These are phyloP conservation scores for Kwoniella botswanensis DNA, from an alignment of 768 basidiomycete genomes.

Conservation along the genomic window DNA sequence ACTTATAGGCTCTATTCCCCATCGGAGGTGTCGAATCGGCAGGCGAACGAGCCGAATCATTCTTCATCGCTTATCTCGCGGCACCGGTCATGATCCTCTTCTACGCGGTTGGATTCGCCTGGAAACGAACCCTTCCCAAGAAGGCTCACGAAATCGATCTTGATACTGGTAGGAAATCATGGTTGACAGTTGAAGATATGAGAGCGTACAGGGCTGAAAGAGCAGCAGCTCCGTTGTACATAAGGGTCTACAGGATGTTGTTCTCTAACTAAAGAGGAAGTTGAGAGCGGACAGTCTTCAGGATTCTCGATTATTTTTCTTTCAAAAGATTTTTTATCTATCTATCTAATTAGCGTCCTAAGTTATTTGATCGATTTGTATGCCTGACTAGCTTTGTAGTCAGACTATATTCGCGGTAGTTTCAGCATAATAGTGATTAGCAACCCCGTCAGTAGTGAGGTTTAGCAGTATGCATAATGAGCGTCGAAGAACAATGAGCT, in stretches of 20 bases:
- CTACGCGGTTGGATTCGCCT: constrained; percentile 46
- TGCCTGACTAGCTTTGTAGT: no score
- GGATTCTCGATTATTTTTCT: no score
- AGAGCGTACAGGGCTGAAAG: constrained; percentile 47
- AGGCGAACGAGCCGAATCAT: constrained; percentile 38
- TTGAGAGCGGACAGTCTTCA: no score
- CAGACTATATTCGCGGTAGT: no score
- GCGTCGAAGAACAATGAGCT: no score
- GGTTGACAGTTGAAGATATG: constrained; percentile 57
- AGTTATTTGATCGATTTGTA: no score
- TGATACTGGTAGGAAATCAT: constrained; percentile 56
- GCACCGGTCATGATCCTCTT: constrained; percentile 50
- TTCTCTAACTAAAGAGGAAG: constrained; percentile 37
- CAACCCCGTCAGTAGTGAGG: no score
- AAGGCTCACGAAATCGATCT: constrained; percentile 55
- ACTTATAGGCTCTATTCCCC: constrained; percentile 43
- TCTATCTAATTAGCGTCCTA: no score
- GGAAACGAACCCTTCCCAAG: constrained; percentile 51
- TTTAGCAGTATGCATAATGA: no score
- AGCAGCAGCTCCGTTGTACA: constrained; percentile 43
- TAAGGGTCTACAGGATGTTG: constrained; percentile 49
- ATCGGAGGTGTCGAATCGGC: constrained; percentile 39
- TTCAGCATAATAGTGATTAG: no score
- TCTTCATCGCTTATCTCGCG: constrained; percentile 57
- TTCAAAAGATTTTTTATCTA: no score